Evolutionary conservation across 495 filamentous ascomycete genomes (phyloP), one percentile per base, ranked within the genome.

Genomic region (Neurospora sp.): DNA sequence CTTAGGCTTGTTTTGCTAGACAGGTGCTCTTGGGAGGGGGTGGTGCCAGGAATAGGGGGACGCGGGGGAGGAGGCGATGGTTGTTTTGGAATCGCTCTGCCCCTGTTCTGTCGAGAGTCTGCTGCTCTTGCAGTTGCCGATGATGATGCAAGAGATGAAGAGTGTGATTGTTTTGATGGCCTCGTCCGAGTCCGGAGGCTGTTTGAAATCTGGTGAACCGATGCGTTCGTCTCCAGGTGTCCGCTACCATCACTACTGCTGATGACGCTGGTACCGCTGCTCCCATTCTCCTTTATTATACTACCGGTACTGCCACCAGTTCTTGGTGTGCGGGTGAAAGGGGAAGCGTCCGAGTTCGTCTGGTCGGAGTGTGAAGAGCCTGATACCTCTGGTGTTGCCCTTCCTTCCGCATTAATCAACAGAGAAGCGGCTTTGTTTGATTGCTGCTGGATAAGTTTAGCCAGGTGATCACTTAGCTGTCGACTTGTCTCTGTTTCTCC

Each of bases 331-430:
- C 31, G 27, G 12, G 6, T 65, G 27, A 65, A 65, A 35, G 14
- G 12, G 14, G 27, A 31, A 27, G 16, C 3, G 53, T 35, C 31
- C 22, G 14, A 37, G 22, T 76, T 81, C 31, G 61, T 71, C 3
- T 69, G 22, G 16, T 68, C 31, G 48, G 73, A 75, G 41, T 70
- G 73, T n/a, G 73, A 78, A 1, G 73, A 53, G 31, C 59, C 37
- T n/a, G 39, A 44, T 9, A 20, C 39, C 38, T 9, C 3, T 31
- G 53, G 27, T 65, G 53, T 65, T 6, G 3, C 14, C 3, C 53
- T 37, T 6, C 7, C 53, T 37, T 65, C 27, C 12, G 22, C 31
- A 17, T 65, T 3, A 27, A 12, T 61, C 53, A 61, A 61, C 42
- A 45, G 10, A 40, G 39, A 40, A 40, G 39, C 10, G 39, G 39